Base-by-base conservation (phyloP, 2,329 filamentous ascomycete species). In the Penicillium sp. region DNA sequence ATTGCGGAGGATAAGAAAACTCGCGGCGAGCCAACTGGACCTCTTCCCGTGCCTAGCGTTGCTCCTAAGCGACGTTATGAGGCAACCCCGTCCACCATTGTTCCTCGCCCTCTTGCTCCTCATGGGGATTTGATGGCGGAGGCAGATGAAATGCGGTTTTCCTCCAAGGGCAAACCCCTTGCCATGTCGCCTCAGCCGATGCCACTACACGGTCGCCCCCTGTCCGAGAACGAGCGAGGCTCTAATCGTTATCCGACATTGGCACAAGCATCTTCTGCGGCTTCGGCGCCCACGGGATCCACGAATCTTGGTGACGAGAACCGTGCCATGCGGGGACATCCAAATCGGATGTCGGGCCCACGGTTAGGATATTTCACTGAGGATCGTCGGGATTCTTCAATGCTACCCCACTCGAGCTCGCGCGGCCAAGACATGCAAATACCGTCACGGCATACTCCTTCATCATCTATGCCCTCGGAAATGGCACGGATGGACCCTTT, bases 51-150 rank as follows among this genome's bases (percentile, higher is more conserved):
- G 21, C 78, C 76, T 24, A 78, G 70, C 53, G 72, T 75, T 52
- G 69, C 73, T n/a, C 70, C 76, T 16, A 81, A 80, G 65, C 73
- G 79, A 53, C 76, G 78, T n/a, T 79, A 80, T 57, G 78, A 81
- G 60, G 70, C 75, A 37, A 76, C 75, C 14, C 73, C 77, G 1
- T 76, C 77, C 5, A 67, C 73, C 19, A 74, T 76, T 35, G 63
- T 70, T 49, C 77, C 75, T 55, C 72, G 76, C 37, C 74, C 72
- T 24, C 68, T 77, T 52, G 79, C 73, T 24, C 77, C 75, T 19
- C 77, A 73, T 61, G 72, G 70, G n/a, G 77, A 79, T 19, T 48
- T 62, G 21, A 64, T 68, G 31, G 58, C 67, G 6, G 75, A 77
- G 46, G 37, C 63, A 3, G 72, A 74, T 22, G 71, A 73, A 33